Conservation (phyloP, 1,284 basidiomycete genomes). For the Papiliotrema flavescens region DNA sequence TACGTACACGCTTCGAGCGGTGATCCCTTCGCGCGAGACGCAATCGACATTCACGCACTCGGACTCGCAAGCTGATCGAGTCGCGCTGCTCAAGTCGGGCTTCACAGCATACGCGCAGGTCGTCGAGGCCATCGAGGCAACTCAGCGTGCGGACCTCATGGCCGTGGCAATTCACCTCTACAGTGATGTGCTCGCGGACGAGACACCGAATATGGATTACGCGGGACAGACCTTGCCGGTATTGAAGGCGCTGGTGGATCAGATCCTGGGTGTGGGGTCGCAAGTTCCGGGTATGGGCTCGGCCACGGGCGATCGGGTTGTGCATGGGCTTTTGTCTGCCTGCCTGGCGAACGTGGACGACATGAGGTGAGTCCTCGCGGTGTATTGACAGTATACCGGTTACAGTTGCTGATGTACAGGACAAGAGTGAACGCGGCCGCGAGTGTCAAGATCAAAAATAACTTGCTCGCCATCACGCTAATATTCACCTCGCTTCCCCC, state of each 20-base stretch:
- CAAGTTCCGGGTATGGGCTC: constrained; percentile 33
- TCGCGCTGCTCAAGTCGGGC: constrained; percentile 63
- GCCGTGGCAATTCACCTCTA: constrained; percentile 78
- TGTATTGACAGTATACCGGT: background rate
- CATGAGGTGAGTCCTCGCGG: constrained; percentile 64
- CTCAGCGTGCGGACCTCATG: constrained; percentile 61
- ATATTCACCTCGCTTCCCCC: constrained; percentile 76
- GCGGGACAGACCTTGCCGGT: constrained; percentile 73
- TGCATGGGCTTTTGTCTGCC: constrained; percentile 81
- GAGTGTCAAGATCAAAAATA: constrained; percentile 81
- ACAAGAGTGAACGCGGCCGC: constrained; percentile 73
- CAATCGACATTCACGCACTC: constrained; percentile 54
- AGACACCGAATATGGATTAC: constrained; percentile 70
- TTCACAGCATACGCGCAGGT: constrained; percentile 66
- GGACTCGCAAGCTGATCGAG: constrained; percentile 56
- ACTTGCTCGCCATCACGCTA: constrained; percentile 79
- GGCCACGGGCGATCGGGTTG: constrained; percentile 51
- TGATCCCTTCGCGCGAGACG: constrained; percentile 58
- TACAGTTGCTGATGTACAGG: constrained; percentile 49
- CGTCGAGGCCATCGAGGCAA: constrained; percentile 59
- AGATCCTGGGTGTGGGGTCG: constrained; percentile 31
- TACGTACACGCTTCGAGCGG: constrained; percentile 70
- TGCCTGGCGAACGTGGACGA: constrained; percentile 84
- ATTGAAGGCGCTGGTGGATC: constrained; percentile 68
- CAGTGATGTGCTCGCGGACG: constrained; percentile 76